These are phyloP conservation scores for Coprinopsis cinerea DNA, from an alignment of 768 basidiomycete species.

Conservation along the genomic window DNA sequence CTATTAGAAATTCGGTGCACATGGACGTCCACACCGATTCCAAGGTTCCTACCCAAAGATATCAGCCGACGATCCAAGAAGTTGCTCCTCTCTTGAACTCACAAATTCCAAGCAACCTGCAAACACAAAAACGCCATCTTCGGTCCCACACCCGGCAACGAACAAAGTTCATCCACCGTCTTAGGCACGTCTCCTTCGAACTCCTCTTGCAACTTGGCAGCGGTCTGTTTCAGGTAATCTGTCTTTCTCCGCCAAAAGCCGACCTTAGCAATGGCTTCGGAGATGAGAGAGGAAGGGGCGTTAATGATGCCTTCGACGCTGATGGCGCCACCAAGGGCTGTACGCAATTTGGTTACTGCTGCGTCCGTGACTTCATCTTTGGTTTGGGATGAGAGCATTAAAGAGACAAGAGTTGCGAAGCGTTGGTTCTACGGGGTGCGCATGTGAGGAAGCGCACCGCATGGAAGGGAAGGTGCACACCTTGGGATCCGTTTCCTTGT, in stretches of 20 bases:
- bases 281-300: conserved; percentile 57
- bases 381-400: conserved; percentile 96
- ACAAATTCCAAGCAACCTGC: conserved; percentile 84
- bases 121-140: conserved; percentile 92
- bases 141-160: conserved; percentile 86
- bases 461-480: conserved; percentile 27
- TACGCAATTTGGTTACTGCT: conserved; percentile 69
- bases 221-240: conserved; percentile 69
- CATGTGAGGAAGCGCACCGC: background rate
- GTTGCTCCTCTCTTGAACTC: conserved; percentile 18
- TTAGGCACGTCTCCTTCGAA: conserved; percentile 84
- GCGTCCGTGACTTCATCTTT: conserved; percentile 86
- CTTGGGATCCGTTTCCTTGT: conserved; percentile 58
- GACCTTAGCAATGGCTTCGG: conserved; percentile 78
- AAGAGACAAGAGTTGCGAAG: conserved; percentile 79
- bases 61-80: background rate
- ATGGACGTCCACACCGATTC: conserved; percentile 95
- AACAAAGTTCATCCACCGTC: conserved; percentile 83
- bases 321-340: conserved; percentile 72
- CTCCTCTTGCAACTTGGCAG: conserved; percentile 59
- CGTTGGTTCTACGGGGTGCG: conserved; percentile 58
- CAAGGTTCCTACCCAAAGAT: conserved; percentile 54
- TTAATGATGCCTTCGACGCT: conserved; percentile 63
- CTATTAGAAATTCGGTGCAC: conserved; percentile 94
- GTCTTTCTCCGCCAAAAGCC: conserved; percentile 93